Evolutionary conservation across 306 rosid genomes (phyloP).

Genomic region (Quercus agrifolia): DNA sequence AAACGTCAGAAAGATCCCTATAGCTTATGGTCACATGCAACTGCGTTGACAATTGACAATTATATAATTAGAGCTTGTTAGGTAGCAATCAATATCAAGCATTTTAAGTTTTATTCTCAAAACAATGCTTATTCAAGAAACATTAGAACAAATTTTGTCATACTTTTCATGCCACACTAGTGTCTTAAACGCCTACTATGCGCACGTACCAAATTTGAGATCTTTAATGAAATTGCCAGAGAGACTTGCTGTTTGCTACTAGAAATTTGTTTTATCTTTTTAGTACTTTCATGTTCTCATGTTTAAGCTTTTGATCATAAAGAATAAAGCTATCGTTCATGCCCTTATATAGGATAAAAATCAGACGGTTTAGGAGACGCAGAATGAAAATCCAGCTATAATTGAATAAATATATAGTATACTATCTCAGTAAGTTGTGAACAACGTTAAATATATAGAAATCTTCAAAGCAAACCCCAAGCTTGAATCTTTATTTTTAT

Average conservation of each 20-base stretch:
- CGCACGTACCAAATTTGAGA: not conserved
- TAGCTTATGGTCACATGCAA: not conserved
- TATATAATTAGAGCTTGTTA: not conserved
- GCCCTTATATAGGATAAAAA: not conserved
- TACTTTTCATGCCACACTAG: not conserved
- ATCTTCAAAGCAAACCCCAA: not conserved
- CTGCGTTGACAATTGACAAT: not conserved
- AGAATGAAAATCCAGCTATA: not conserved
- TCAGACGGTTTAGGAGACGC: not conserved
- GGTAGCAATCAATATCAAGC: constrained; percentile 4
- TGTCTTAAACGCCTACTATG: not conserved
- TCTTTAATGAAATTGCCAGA: not conserved
- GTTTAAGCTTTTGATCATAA: not conserved
- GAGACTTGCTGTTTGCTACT: not conserved
- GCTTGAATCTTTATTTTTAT: not conserved
- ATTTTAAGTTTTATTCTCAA: not conserved
- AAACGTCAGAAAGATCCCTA: constrained; percentile 20
- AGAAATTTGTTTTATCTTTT: not conserved
- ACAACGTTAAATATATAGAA: not conserved
- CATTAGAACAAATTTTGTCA: not conserved
- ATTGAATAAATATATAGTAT: not conserved
- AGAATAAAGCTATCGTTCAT: no score
- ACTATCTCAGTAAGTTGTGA: not conserved
- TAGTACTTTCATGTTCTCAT: not conserved
- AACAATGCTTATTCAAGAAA: not conserved